Base-by-base conservation (phyloP, 108 stramenopile genomes). In the Discostella stelligeroides region DNA sequence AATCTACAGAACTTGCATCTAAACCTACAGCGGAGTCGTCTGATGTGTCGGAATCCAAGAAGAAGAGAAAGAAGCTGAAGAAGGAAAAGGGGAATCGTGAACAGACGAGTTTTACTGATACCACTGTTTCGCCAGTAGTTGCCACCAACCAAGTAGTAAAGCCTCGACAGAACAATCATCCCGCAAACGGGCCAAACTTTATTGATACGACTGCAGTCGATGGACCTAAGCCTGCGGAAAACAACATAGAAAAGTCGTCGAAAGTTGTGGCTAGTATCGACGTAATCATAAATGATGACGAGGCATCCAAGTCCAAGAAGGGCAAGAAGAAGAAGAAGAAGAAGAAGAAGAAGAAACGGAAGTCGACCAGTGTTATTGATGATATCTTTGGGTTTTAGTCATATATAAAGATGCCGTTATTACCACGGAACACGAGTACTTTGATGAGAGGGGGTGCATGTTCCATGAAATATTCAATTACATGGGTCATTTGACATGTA, bases 361-460 rank as follows among this genome's bases (percentile, higher is more conserved):
- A 47, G 27, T 69, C 68, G 10, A 46, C 48, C 20, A 68, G 42
- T 49, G 68, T 70, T 17, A 77, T 77, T 43, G 76, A 77, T 70
- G 76, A 77, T 39, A 77, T 77, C 21, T 75, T 75, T 53, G 48
- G 73, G 37, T 56, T 56, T 18, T 37, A 56, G 55, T 15, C n/a
- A 56, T 13, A 30, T 13, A 24, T 18, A 34, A 7, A n/a, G 27
- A n/a, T n/a, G n/a, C n/a, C n/a, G n/a, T n/a, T n/a, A n/a, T n/a
- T n/a, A n/a, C n/a, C n/a, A n/a, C n/a, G n/a, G n/a, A n/a, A n/a
- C n/a, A n/a, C n/a, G n/a, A n/a, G n/a, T n/a, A n/a, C n/a, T n/a
- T n/a, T n/a, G n/a, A n/a, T n/a, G n/a, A n/a, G n/a, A n/a, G n/a
- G n/a, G n/a, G n/a, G n/a, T 47, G 17, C 15, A 47, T 47, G 18